These are phyloP conservation scores for Melanogaster broomeanus DNA, from an alignment of 768 basidiomycete genomes.

Conservation along the genomic window DNA sequence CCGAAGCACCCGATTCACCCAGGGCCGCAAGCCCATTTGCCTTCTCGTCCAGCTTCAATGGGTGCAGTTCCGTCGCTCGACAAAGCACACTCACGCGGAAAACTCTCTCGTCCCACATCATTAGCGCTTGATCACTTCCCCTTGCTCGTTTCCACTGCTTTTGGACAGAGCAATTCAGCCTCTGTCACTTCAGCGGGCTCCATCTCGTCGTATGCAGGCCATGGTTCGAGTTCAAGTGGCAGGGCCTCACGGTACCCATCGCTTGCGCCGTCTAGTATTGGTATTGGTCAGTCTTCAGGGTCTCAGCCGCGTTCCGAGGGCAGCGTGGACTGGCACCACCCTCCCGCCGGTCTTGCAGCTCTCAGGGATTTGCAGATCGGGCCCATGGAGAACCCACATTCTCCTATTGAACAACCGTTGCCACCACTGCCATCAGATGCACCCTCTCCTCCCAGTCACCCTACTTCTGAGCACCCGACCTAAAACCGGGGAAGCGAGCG, in stretches of 20 bases:
- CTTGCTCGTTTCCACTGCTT: constrained; percentile 26
- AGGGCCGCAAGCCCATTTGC: not conserved
- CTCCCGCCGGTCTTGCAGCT: constrained; percentile 23
- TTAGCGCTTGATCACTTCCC: constrained; percentile 14
- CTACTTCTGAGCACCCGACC: not conserved
- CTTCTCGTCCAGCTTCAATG: constrained; percentile 2
- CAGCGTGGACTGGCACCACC: constrained; percentile 25
- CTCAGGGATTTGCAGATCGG: constrained; percentile 14
- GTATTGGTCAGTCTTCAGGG: constrained; percentile 2
- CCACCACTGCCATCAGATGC: not conserved
- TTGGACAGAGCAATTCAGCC: constrained; percentile 23
- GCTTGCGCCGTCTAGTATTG: constrained; percentile 19
- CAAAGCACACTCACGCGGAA: constrained; percentile 8
- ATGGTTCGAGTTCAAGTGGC: constrained; percentile 16
- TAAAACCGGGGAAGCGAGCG: constrained; percentile 13
- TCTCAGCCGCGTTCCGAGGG: constrained; percentile 11
- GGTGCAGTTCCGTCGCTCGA: constrained; percentile 10
- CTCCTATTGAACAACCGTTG: constrained; percentile 12
- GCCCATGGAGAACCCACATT: constrained; percentile 21
- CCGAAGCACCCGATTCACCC: constrained; percentile 15
- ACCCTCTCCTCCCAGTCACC: not conserved
- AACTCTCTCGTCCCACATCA: constrained; percentile 7
- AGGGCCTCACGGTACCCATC: constrained; percentile 30
- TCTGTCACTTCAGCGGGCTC: constrained; percentile 17
- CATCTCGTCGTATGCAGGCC: constrained; percentile 11